Evolutionary conservation across 2,329 filamentous ascomycete genomes (phyloP).

Genomic region (Cryphonectria naterciae): DNA sequence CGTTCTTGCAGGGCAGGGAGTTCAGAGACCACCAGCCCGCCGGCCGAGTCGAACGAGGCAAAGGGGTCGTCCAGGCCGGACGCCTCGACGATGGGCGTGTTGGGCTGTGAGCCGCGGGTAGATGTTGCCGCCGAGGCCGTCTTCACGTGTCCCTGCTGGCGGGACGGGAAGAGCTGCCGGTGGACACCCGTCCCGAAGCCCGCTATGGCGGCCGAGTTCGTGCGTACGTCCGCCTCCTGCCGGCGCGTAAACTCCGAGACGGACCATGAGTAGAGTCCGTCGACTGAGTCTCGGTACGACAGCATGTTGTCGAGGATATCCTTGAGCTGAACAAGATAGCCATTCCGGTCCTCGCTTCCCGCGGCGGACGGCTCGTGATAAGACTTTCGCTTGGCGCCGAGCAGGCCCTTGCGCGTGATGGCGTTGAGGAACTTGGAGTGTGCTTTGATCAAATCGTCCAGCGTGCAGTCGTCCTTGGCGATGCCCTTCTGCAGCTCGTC

Average conservation of each 20-base stretch:
- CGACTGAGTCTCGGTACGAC: constrained; percentile 87
- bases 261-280: constrained; percentile 91
- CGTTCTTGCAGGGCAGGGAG: constrained; percentile 77
- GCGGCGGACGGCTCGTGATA: constrained; percentile 40
- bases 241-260: constrained; percentile 90
- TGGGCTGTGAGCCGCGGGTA: constrained; percentile 36
- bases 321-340: constrained; percentile 88
- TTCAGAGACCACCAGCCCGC: constrained; percentile 56
- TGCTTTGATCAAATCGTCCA: constrained; percentile 92
- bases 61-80: constrained; percentile 30
- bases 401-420: constrained; percentile 93
- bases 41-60: constrained; percentile 51
- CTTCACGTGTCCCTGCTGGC: constrained; percentile 21
- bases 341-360: constrained; percentile 67
- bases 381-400: constrained; percentile 68
- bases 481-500: constrained; percentile 84
- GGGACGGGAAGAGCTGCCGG: constrained; percentile 19
- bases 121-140: constrained; percentile 31
- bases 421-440: constrained; percentile 89
- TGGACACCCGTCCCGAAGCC: background rate
- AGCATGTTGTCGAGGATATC: constrained; percentile 95
- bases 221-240: constrained; percentile 79
- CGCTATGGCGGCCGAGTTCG: constrained; percentile 48
- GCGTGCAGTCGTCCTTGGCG: constrained; percentile 81
- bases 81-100: constrained; percentile 26